Evolutionary conservation across 352 stramenopile species (phyloP).

Genomic region (Elongisporangium prolatum): DNA sequence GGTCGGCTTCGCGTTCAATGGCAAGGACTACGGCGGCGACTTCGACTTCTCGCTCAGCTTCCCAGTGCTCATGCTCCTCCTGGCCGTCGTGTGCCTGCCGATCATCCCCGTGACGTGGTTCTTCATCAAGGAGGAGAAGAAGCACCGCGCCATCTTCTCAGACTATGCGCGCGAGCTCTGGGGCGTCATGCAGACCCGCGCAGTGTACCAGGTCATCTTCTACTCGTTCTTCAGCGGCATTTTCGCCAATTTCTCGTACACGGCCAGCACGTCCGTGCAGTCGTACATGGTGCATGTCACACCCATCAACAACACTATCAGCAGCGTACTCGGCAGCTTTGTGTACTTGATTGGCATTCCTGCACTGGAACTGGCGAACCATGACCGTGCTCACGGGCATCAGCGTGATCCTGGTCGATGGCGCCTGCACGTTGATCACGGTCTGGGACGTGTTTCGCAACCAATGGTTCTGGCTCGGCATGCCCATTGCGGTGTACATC

Average conservation of each 20-base stretch:
- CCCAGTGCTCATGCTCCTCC: constrained; percentile 20
- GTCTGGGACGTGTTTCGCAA: constrained; percentile 7
- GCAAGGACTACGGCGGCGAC: constrained; percentile 32
- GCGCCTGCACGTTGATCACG: constrained; percentile 4
- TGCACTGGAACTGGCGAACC: constrained; percentile 10
- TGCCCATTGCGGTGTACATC: constrained; percentile 14
- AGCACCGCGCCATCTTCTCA: constrained; percentile 1
- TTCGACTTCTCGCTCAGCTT: constrained; percentile 34
- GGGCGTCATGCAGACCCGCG: constrained; percentile 14
- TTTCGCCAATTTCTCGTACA: constrained; percentile 17
- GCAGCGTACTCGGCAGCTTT: constrained; percentile 14
- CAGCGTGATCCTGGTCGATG: not conserved
- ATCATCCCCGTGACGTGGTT: constrained; percentile 19
- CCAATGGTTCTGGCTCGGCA: constrained; percentile 7
- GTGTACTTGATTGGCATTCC: constrained; percentile 17
- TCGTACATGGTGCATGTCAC: constrained; percentile 20
- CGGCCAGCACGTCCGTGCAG: constrained; percentile 10
- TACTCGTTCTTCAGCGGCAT: constrained; percentile 18
- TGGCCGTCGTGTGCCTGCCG: constrained; percentile 6
- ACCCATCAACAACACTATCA: constrained; percentile 16
- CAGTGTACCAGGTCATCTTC: constrained; percentile 23
- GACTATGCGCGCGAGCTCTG: constrained; percentile 12
- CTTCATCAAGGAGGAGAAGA: constrained; percentile 23
- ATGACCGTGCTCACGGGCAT: constrained; percentile 7
- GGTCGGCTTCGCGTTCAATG: constrained; percentile 43